Evolutionary conservation across 208 protist genomes (phyloP).

Genomic region (Leishmania tropica): DNA sequence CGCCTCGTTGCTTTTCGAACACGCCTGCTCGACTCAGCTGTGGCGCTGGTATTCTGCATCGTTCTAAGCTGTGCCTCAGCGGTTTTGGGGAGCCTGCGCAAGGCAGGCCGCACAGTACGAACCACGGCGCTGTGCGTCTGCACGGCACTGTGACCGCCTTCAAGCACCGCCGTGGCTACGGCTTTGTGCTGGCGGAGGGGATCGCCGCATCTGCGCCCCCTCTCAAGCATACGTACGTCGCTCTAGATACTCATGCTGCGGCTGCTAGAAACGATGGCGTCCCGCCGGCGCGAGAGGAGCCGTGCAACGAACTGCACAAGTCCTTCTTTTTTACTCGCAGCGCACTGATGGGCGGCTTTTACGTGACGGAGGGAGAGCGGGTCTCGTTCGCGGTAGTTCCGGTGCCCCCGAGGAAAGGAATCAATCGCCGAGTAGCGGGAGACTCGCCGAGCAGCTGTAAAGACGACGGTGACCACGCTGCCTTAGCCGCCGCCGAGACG

Average conservation of each 20-base stretch:
- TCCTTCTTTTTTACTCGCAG: conserved; percentile 72
- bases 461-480: neutral
- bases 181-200: conserved; percentile 73
- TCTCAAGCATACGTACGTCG: conserved; percentile 1
- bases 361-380: conserved; percentile 72
- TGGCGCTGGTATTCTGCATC: neutral
- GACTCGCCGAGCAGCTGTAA: neutral
- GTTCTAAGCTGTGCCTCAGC: neutral
- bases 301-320: conserved; percentile 5
- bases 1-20: neutral
- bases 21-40: conserved; percentile 1
- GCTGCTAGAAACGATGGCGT: neutral
- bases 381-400: conserved; percentile 51
- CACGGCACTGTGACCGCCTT: conserved; percentile 80
- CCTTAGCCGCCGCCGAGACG: neutral
- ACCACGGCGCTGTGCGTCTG: conserved; percentile 25
- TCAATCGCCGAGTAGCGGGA: neutral
- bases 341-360: conserved; percentile 65
- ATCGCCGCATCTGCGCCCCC: conserved; percentile 8
- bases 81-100: neutral
- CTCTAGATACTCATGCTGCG: neutral
- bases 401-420: neutral
- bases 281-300: neutral
- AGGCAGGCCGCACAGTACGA: neutral
- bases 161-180: conserved; percentile 86